phyloP scores from a whole-genome alignment of 352 stramenopile species.

The Globisporangium nagaii region DNA sequence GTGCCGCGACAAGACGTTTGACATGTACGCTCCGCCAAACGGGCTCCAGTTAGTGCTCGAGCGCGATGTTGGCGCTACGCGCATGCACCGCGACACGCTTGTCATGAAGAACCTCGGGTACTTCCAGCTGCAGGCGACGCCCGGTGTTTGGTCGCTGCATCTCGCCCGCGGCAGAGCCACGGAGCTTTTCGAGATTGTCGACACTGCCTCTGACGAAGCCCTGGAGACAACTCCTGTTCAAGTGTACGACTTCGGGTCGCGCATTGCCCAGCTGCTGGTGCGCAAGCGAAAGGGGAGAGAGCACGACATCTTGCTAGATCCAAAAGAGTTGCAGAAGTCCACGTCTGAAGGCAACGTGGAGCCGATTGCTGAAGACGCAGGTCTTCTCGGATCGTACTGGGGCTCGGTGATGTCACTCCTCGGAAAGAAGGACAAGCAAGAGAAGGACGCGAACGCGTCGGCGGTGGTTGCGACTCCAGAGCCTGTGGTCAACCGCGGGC shows the following conservation, averaged over 20 bases:
- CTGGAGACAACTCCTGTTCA: slow-evolving; percentile 35
- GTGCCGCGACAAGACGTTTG: slow-evolving; percentile 81
- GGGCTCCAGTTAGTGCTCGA: slow-evolving; percentile 90
- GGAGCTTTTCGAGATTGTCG: slow-evolving; percentile 79
- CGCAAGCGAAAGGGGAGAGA: slow-evolving; percentile 90
- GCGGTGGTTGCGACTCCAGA: background rate
- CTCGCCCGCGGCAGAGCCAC: slow-evolving; percentile 76
- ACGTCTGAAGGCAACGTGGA: slow-evolving; percentile 20
- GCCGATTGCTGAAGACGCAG: slow-evolving; percentile 38
- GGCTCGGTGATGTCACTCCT: slow-evolving; percentile 69
- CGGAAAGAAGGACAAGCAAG: slow-evolving; percentile 27
- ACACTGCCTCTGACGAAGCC: slow-evolving; percentile 31
- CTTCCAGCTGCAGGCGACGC: slow-evolving; percentile 97
- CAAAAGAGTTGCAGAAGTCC: slow-evolving; percentile 16
- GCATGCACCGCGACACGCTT: slow-evolving; percentile 91
- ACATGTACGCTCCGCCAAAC: slow-evolving; percentile 79
- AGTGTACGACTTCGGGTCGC: slow-evolving; percentile 86
- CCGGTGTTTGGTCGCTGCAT: slow-evolving; percentile 92
- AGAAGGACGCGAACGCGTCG: slow-evolving; percentile 5
- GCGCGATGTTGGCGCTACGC: slow-evolving; percentile 46
- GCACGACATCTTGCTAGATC: slow-evolving; percentile 46
- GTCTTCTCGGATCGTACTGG: slow-evolving; percentile 59
- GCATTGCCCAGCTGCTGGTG: slow-evolving; percentile 87
- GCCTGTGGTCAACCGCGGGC: slow-evolving; percentile 14
- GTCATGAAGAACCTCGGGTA: slow-evolving; percentile 99